Evolutionary conservation across 208 protist species (phyloP).

Genomic region (Wallacemonas rigidus): DNA sequence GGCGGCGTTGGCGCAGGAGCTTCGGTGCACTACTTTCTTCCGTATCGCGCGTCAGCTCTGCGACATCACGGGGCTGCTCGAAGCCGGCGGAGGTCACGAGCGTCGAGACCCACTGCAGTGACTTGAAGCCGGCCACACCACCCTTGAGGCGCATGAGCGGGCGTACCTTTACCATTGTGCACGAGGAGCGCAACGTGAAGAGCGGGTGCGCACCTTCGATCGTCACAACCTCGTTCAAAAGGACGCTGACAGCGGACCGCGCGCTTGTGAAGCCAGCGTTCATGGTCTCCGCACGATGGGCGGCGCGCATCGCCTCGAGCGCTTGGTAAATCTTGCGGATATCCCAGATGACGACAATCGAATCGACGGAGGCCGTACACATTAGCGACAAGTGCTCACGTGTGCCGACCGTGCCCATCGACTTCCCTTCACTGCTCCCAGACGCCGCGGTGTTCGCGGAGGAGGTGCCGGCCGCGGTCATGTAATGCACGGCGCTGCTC

Average conservation of each 20-base stretch:
- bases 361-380: conserved; percentile 84
- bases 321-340: conserved; percentile 75
- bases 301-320: conserved; percentile 51
- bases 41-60: conserved; percentile 30
- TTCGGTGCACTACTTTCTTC: conserved; percentile 34
- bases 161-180: conserved; percentile 71
- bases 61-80: conserved; percentile 32
- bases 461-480: conserved; percentile 19
- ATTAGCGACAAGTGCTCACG: conserved; percentile 82
- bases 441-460: conserved; percentile 4
- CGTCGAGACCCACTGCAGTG: conserved; percentile 78
- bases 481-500: conserved; percentile 53
- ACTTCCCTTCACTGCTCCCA: conserved; percentile 21
- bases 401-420: conserved; percentile 21
- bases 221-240: conserved; percentile 66
- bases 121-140: conserved; percentile 67
- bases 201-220: conserved; percentile 32
- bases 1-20: conserved; percentile 27
- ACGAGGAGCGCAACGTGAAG: conserved; percentile 68
- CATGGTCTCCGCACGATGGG: conserved; percentile 1
- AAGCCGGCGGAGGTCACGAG: conserved; percentile 63
- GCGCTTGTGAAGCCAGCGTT: conserved; percentile 4
- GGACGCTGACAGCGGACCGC: conserved; percentile 11
- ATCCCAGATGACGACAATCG: conserved; percentile 85
- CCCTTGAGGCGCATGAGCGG: conserved; percentile 85